Base-by-base conservation (phyloP, 202 grass and related monocot genomes). In the Setaria viridis region DNA sequence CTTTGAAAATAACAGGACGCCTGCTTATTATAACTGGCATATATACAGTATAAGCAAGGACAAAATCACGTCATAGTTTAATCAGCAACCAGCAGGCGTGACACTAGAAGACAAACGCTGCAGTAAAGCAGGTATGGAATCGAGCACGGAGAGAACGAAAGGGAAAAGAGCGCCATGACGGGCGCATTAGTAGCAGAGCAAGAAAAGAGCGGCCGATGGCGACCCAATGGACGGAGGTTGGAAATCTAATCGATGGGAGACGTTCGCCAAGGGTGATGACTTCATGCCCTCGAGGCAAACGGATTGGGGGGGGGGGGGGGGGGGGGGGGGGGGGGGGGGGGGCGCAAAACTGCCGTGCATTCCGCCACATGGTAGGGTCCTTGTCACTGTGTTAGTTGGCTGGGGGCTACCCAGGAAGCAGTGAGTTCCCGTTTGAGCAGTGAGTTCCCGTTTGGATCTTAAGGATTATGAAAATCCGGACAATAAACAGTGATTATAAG, bases 1-100 rank as follows among this genome's bases (percentile, higher is more conserved):
- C 21, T 30, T 9, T 9, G 37, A 37, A 41, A 70, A 54, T 60
- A 42, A 21, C 4, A 34, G 43, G 11, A 7, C 43, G 54, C 54
- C 63, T 63, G 25, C 29, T 63, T 63, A 35, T 62, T 56, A 11
- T 51, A 73, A 66, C 51, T 9, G 42, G 16, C 58, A 17, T 29
- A 39, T 19, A 62, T 7, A 41, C 4, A 41, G 12, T 35, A 42
- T n/a, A 19, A 64, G n/a, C 56, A 71, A 83, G 35, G 65, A 39
- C 11, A 41, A 17, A 64, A 55, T 4, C 64, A 54, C 80, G 35
- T 56, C 80, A 71, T 43, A 20, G 11, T 78, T 72, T 87, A 71
- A 82, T 82, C 64, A 83, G 25, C 46, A 29, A 29, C 56, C 46
- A 10, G 56, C 86, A 35, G 71, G 74, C 73, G 70, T 83, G 80